Percentiles rank a stretch among this genome's conserved stretches.
Evolutionary conservation across 495 filamentous ascomycete genomes (phyloP).

Genomic region (Trichoderma reesei): DNA sequence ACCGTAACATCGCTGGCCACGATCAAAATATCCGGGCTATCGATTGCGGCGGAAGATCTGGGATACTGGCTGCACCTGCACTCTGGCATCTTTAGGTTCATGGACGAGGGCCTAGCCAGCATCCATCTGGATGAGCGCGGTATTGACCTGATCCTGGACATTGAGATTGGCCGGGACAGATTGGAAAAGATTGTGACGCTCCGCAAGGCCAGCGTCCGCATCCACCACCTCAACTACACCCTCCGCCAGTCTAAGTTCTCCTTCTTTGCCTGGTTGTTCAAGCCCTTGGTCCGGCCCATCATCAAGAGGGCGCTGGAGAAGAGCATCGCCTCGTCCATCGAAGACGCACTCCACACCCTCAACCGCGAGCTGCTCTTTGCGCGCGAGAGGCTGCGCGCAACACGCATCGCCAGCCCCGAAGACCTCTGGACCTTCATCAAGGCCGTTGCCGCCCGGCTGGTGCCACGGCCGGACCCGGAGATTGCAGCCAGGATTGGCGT

Average conservation of each 20-base stretch:
- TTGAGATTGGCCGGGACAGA: constrained; percentile 65
- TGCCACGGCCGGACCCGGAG: constrained; percentile 61
- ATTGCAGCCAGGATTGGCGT: constrained; percentile 62
- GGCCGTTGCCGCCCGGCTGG: constrained; percentile 65
- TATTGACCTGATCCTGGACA: constrained; percentile 72
- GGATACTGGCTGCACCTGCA: constrained; percentile 67
- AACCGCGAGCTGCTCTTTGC: constrained; percentile 85
- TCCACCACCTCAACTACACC: constrained; percentile 78
- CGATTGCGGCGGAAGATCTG: constrained; percentile 71
- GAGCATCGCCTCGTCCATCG: constrained; percentile 63
- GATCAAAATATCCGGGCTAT: constrained; percentile 68
- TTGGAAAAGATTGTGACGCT: constrained; percentile 76
- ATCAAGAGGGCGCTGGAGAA: constrained; percentile 70
- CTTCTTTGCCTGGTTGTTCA: constrained; percentile 71
- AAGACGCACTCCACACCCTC: constrained; percentile 53
- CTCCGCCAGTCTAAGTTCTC: constrained; percentile 65
- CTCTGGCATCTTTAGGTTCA: constrained; percentile 54
- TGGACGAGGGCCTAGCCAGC: constrained; percentile 73
- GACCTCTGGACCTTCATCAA: constrained; percentile 72
- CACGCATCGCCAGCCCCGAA: constrained; percentile 69
- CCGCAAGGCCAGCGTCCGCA: constrained; percentile 59
- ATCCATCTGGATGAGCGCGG: constrained; percentile 78
- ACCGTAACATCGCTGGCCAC: constrained; percentile 60
- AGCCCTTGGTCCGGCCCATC: constrained; percentile 73
- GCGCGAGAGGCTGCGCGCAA: constrained; percentile 74